These are phyloP conservation scores for Colletotrichum godetiae DNA, from an alignment of 2,329 filamentous ascomycete genomes.

Conservation along the genomic window DNA sequence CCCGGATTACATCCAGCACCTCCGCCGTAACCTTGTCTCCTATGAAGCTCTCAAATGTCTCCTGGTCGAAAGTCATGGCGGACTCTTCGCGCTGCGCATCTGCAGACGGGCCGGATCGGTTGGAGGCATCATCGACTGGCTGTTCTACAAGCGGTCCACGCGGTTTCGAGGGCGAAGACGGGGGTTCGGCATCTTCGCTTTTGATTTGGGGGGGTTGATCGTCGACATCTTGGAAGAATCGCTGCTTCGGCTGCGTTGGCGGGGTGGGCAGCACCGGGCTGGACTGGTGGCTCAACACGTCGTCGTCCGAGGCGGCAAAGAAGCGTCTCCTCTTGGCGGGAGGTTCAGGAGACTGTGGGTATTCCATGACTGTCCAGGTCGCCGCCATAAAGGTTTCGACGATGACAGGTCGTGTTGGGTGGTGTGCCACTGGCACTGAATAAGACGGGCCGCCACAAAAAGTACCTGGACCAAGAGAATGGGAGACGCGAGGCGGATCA, in stretches of 20 bases:
- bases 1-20: slow-evolving; percentile 61
- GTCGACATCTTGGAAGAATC: slow-evolving; percentile 50
- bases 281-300: slow-evolving; percentile 34
- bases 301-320: slow-evolving; percentile 51
- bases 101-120: slow-evolving; percentile 20
- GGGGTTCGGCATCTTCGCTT: slow-evolving; percentile 24
- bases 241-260: slow-evolving; percentile 42
- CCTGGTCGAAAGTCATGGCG: slow-evolving; percentile 62
- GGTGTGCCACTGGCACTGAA: neutral
- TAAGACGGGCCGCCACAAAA: neutral
- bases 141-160: slow-evolving; percentile 38
- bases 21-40: slow-evolving; percentile 65
- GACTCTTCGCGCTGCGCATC: slow-evolving; percentile 40
- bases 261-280: slow-evolving; percentile 30
- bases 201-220: slow-evolving; percentile 43
- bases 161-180: slow-evolving; percentile 32
- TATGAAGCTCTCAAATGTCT: slow-evolving; percentile 69
- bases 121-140: slow-evolving; percentile 38
- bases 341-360: slow-evolving; percentile 52
- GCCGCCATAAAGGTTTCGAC: neutral
- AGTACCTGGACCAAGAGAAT: neutral
- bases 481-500: slow-evolving; percentile 51
- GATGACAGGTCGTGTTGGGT: neutral
- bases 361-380: slow-evolving; percentile 49
- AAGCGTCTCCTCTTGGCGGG: slow-evolving; percentile 60